Base-by-base conservation (phyloP, 257 asterid species). In the Linderniella brevidens region DNA sequence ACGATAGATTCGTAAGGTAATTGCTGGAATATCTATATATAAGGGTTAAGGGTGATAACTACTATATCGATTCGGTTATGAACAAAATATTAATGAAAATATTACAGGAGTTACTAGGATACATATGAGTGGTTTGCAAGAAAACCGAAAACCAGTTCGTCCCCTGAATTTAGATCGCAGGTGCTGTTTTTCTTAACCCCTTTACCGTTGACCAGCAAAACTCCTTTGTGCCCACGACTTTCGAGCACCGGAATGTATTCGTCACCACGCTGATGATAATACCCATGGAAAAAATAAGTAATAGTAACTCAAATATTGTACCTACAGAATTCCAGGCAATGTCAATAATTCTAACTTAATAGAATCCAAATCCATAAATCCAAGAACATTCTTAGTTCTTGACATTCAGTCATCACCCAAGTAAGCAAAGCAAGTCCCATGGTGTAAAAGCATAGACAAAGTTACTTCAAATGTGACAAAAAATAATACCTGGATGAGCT, bases 201-300 rank as follows among this genome's bases (percentile, higher is more conserved):
- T 78, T 76, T 78, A 20, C 93, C 92, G 62, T 85, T 85, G 29
- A 85, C 92, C 55, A 65, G 80, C 64, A 85, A 85, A 56, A 70
- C 66, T 50, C 93, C 93, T 67, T 78, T 78, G 79, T 70, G 68
- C 45, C 87, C 93, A 48, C 69, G 71, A 58, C 75, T 76, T 63
- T 81, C 96, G 53, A 85, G 92, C 64, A 78, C 71, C 45, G 92
- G 85, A n/a, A 81, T 63, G 53, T 74, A 54, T 62, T 67, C 72
- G 40, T 74, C 88, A 17, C 76, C 80, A 36, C 71, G 75, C 96
- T 85, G 80, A 56, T 61, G 62, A 59, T 58, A 51, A 51, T 48
- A 58, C 67, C 60, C 11, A 13, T 4, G 18, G 45, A 59, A 19
- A n/a, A 53, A 38, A 41, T 37, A 50, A 8, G 44, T 38, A 46